A percentile compares a stretch with the other conserved stretches of the same genome.
Conservation (phyloP, 2,329 filamentous ascomycete species). For the Scopulariopsis brevicaulis region DNA sequence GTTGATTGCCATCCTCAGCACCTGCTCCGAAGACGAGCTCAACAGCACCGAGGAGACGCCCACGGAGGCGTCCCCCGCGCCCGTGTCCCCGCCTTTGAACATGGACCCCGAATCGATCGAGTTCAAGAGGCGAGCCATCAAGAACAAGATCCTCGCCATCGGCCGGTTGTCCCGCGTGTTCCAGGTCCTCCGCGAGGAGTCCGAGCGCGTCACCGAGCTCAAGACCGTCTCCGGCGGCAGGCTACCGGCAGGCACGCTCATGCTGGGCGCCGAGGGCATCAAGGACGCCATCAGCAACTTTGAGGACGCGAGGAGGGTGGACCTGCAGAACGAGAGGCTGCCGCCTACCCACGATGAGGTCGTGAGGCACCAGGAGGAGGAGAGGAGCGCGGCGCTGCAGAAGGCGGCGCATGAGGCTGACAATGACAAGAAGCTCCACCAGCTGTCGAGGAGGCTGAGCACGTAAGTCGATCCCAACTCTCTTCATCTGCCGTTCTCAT, state of each 20-base stretch:
- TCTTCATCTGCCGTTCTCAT: neutral
- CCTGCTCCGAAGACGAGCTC: conserved; percentile 96
- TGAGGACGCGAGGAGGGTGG: conserved; percentile 93
- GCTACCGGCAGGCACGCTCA: conserved; percentile 87
- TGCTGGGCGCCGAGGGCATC: conserved; percentile 96
- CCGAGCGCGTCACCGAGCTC: conserved; percentile 90
- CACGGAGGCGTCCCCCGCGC: conserved; percentile 56
- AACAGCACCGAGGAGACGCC: conserved; percentile 70
- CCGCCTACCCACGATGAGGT: conserved; percentile 92
- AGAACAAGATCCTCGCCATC: conserved; percentile 99
- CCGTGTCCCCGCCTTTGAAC: conserved; percentile 42
- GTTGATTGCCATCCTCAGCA: conserved; percentile 97
- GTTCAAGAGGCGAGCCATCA: conserved; percentile 91
- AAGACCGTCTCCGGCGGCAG: conserved; percentile 93
- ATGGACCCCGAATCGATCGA: conserved; percentile 79
- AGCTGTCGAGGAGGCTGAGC: conserved; percentile 83
- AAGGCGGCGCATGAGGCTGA: conserved; percentile 81
- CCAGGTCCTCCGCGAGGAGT: conserved; percentile 95
- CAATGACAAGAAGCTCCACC: conserved; percentile 79
- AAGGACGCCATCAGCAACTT: conserved; percentile 97
- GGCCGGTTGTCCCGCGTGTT: conserved; percentile 94
- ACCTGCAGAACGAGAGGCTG: conserved; percentile 89
- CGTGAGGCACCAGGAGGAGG: conserved; percentile 68
- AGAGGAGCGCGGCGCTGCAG: conserved; percentile 71
- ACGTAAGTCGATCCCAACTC: conserved; percentile 56